Evolutionary conservation across 129 eudicot species (phyloP), one percentile per base, ranked within the genome.

Genomic region (Heracleum sosnowskyi): DNA sequence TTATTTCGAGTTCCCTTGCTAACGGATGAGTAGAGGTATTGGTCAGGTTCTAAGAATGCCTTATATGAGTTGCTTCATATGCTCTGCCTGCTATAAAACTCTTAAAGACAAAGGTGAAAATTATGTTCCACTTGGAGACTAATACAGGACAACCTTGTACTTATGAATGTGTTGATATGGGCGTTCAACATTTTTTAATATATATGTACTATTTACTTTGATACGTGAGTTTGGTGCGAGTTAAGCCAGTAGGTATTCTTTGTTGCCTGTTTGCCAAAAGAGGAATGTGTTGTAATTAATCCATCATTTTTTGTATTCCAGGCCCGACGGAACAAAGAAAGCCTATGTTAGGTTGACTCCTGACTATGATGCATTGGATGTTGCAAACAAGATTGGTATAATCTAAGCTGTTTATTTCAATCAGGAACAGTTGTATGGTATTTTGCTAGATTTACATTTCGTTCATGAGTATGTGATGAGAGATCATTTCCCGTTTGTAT

Each of bases 341-440:
- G 80, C 83, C 37, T 75, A 84, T 77, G 87, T 84, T n/a, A 66
- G 87, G 72, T 78, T 84, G 81, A 84, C 84, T 5, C 87, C 87
- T 0, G 87, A 84, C 63, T 84, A 53, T 35, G 86, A 83, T 69
- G 86, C 86, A 7, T 78, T 84, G 82, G 87, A 84, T 31, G 84
- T 84, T 22, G 87, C 87, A 29, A 84, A 84, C 84, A 84, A 84
- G 82, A 84, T 84, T 47, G 87, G 87, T 2, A 84, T 84, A 36
- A 84, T 84, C 80, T 81, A 81, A 76, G 22, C 11, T 39, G 22
- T 12, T 41, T 73, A 12, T 26, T 39, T 35, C 47, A 39, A 11
- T 39, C 36, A n/a, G 76, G 22, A 73, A 41, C 51, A 73, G 76
- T n/a, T 73, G 76, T 73, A 73, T 41, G 76, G 51, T 39, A 22